Percentiles rank a stretch among this genome's conserved stretches.
These are phyloP conservation scores for Heteromeles arbutifolia DNA, from an alignment of 306 rosid species.

Conservation along the genomic window DNA sequence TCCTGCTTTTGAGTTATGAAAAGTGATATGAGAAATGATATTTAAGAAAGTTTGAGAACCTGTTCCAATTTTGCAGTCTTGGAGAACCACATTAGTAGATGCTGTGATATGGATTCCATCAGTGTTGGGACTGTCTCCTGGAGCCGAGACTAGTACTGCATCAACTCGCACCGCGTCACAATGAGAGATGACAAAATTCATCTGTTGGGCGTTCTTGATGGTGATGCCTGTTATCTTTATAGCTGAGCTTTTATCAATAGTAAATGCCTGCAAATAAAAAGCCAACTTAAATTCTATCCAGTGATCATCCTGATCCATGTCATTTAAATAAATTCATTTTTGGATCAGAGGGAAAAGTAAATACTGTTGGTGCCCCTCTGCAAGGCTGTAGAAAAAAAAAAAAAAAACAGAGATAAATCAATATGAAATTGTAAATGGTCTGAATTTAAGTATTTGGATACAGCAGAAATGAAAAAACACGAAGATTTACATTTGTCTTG, in stretches of 20 bases:
- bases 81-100: constrained; percentile 77
- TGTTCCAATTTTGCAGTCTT: constrained; percentile 85
- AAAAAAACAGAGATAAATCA: constrained; percentile 2
- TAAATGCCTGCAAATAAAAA: constrained; percentile 66
- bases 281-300: constrained; percentile 15
- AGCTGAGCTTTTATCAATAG: constrained; percentile 70
- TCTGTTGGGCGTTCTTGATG: constrained; percentile 88
- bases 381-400: constrained; percentile 63
- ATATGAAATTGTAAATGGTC: background rate
- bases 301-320: constrained; percentile 9
- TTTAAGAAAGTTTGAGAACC: constrained; percentile 38
- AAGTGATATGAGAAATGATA: background rate
- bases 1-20: background rate
- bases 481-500: constrained; percentile 61
- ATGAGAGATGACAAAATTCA: constrained; percentile 64
- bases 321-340: constrained; percentile 7
- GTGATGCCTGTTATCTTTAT: constrained; percentile 72
- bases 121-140: constrained; percentile 89
- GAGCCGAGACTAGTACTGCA: constrained; percentile 67
- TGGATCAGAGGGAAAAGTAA: constrained; percentile 26
- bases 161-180: constrained; percentile 56
- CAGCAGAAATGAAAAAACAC: background rate
- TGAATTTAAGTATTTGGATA: constrained; percentile 2
- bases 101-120: constrained; percentile 91
- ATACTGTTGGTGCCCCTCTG: constrained; percentile 91